phyloP scores from a whole-genome alignment of 192 early-diverging fungal species.

The Chytriomyces sp. region DNA sequence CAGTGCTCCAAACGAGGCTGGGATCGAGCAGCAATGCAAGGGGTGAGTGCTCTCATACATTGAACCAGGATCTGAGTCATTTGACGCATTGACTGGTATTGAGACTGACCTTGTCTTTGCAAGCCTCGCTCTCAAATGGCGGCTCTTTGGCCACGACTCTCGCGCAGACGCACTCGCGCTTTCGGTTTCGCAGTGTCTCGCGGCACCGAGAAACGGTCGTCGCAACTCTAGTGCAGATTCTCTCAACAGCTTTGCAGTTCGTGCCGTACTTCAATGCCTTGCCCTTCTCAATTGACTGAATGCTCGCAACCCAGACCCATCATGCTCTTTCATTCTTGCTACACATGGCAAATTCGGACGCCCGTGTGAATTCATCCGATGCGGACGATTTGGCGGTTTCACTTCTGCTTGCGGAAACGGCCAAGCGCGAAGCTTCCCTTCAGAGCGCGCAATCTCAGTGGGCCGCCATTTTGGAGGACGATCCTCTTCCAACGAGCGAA shows the following conservation, averaged over 20 bases:
- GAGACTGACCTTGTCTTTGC: neutral
- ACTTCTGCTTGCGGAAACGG: neutral
- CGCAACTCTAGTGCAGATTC: neutral
- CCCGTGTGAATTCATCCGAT: neutral
- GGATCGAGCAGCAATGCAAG: neutral
- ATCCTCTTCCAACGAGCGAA: no score
- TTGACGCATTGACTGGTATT: neutral
- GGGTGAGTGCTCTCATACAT: neutral
- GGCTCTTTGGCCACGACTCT: constrained; percentile 15
- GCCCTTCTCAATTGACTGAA: no score
- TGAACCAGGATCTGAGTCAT: neutral
- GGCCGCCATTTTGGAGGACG: neutral
- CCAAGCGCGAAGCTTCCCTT: neutral
- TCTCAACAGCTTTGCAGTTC: constrained; percentile 18
- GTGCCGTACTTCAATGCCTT: neutral
- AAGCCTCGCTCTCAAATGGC: constrained; percentile 23
- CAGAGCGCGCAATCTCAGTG: neutral
- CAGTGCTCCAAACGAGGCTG: constrained; percentile 2
- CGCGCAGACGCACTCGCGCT: constrained; percentile 11
- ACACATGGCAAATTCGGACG: neutral
- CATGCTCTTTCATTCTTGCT: constrained; percentile 17
- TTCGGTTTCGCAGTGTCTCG: neutral
- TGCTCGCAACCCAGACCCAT: constrained; percentile 1
- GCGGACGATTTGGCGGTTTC: neutral
- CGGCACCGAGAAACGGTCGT: neutral